Evolutionary conservation across 2,329 filamentous ascomycete species (phyloP), one percentile per base, ranked within the genome.

Genomic region (Fusarium foetens): DNA sequence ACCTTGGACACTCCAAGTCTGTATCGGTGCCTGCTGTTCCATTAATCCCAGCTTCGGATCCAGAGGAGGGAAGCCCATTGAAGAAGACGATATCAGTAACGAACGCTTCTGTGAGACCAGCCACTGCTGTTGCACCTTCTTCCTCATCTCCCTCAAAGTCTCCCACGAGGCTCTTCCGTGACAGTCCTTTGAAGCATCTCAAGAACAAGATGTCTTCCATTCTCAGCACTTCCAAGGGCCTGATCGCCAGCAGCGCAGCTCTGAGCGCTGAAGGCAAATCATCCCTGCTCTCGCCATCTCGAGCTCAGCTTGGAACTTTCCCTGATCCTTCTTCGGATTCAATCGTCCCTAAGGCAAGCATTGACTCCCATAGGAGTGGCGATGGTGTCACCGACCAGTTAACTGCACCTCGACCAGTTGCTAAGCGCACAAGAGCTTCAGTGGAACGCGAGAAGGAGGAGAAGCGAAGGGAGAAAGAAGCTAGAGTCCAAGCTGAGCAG

Each of bases 161-260:
- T 2, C 88, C 88, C 1, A 85, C 87, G 9, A 83, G 88, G 60
- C 83, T 79, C 53, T 85, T 89, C 75, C 85, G 87, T 12, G 94
- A 97, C 73, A 95, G 92, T 65, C 94, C 94, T 9, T 82, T 98
- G 66, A 97, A 95, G 81, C 94, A 96, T 57, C 95, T 96, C 33
- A 98, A 97, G 83, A 94, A 93, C 78, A 97, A 94, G 79, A 86
- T 98, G 52, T 97, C 95, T 51, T 97, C 95, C 14, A 94, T 97
- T 66, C 86, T 98, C 75, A 95, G 94, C 81, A 93, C 92, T 61
- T 96, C 95, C 8, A 95, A 93, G 80, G 93, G 92, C 19, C 88
- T 98, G 53, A 91, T 98, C 70, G 94, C 92, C 23, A 97, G 93
- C 74, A 95, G 89, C 74, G 89, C 89, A 6, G 88, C 86, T 21